phyloP scores from a whole-genome alignment of 129 eudicot species.

The Kitagawia praeruptora region DNA sequence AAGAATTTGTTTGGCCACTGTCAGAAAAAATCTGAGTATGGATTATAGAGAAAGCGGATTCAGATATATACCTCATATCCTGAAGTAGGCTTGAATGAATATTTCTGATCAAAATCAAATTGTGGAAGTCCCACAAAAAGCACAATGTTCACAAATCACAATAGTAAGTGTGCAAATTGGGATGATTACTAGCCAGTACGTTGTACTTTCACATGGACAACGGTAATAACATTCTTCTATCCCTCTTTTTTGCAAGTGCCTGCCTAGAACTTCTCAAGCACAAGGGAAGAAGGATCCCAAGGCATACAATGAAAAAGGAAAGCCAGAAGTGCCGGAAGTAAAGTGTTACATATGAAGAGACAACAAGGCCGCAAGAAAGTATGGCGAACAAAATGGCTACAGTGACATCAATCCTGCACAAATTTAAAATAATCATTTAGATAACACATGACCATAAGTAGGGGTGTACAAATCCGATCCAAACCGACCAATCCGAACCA shows the following conservation, averaged over 20 bases:
- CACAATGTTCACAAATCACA: not conserved
- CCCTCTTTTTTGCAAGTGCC: conserved; percentile 55
- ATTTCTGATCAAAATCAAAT: not conserved
- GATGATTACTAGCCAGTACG: conserved; percentile 5
- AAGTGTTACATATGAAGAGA: conserved; percentile 55
- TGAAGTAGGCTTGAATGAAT: conserved; percentile 11
- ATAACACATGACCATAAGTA: not conserved
- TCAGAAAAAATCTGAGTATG: not conserved
- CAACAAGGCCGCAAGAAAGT: conserved; percentile 42
- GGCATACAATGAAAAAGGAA: conserved; percentile 46
- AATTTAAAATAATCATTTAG: conserved; percentile 3
- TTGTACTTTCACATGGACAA: conserved; percentile 52
- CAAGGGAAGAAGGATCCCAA: conserved; percentile 42
- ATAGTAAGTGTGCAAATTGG: conserved; percentile 10
- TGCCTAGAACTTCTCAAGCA: conserved; percentile 53
- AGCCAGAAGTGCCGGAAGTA: conserved; percentile 53
- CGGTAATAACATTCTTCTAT: conserved; percentile 47
- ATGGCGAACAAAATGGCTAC: conserved; percentile 47
- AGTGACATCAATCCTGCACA: conserved; percentile 64
- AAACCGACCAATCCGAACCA: too few species aligned
- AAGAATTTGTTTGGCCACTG: conserved; percentile 18
- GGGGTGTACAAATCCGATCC: too few species aligned
- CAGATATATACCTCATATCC: conserved; percentile 20
- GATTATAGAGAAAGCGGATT: conserved; percentile 9
- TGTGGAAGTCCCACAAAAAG: not conserved